These are phyloP conservation scores for Wickerhamomyces canadensis DNA, from an alignment of 805 yeast species.

Conservation along the genomic window DNA sequence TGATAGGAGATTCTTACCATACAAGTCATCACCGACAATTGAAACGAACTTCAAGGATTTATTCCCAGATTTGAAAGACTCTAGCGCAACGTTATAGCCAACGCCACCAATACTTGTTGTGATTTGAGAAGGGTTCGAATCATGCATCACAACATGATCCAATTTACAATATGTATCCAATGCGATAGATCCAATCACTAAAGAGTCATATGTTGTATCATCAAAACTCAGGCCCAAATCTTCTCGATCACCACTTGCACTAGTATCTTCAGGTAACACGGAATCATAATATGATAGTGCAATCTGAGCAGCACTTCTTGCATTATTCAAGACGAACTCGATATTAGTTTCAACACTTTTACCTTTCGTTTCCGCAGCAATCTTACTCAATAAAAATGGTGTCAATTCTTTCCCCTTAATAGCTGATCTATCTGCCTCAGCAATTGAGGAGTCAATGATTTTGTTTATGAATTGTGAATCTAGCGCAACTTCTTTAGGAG, in stretches of 20 bases:
- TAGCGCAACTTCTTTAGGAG: conserved; percentile 61
- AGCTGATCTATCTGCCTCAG: conserved; percentile 45
- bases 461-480: conserved; percentile 43
- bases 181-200: conserved; percentile 73
- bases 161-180: conserved; percentile 62
- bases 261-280: no score
- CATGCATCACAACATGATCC: conserved; percentile 32
- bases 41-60: conserved; percentile 43
- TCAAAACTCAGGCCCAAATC: not conserved
- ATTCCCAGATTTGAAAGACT: conserved; percentile 37
- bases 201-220: conserved; percentile 25
- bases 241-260: no score
- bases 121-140: conserved; percentile 70
- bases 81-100: conserved; percentile 73
- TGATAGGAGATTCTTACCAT: conserved; percentile 38
- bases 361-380: conserved; percentile 67
- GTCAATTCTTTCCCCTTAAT: conserved; percentile 72
- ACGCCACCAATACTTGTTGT: conserved; percentile 73
- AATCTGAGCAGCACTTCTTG: conserved; percentile 58
- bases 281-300: conserved; percentile 35
- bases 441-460: conserved; percentile 54
- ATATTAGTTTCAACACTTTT: conserved; percentile 64
- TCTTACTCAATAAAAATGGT: conserved; percentile 64
- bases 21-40: conserved; percentile 53
- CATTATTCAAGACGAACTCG: conserved; percentile 74